Evolutionary conservation across 1,284 basidiomycete species (phyloP).

Genomic region (Rhodotorula sp.): DNA sequence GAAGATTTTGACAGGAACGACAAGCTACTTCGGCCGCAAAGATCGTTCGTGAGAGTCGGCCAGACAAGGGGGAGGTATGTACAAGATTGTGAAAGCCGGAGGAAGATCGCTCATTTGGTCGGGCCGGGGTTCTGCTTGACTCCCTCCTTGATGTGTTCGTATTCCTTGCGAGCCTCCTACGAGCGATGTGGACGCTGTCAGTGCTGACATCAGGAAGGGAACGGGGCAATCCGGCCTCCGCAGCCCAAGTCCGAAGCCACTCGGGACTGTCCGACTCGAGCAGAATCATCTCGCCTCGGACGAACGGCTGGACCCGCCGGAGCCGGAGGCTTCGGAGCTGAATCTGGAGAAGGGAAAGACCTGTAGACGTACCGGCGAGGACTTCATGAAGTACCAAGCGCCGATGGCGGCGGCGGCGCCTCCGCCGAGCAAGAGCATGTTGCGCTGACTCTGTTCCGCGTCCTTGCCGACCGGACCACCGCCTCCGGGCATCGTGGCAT

Average conservation of each 20-base stretch:
- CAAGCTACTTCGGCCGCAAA: too few relatives aligned
- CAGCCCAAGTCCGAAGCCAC: too few relatives aligned
- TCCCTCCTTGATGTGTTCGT: conserved; percentile 8
- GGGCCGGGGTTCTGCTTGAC: not conserved
- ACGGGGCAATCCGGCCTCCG: too few relatives aligned
- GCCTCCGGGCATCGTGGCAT: not conserved
- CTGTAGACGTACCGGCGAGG: not conserved
- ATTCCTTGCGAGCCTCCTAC: conserved; percentile 7
- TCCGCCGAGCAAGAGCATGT: conserved; percentile 2
- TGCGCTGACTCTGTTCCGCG: conserved; percentile 1
- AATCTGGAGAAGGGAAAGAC: not conserved
- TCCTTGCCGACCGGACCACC: not conserved
- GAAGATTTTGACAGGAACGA: too few relatives aligned
- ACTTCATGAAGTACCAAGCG: not conserved
- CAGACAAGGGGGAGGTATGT: not conserved
- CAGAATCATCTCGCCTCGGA: not conserved
- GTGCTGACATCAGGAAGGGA: not conserved
- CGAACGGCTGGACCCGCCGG: not conserved
- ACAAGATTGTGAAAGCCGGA: not conserved
- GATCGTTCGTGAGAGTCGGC: too few relatives aligned
- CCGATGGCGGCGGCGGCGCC: conserved; percentile 1
- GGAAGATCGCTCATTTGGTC: not conserved
- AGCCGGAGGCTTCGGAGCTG: not conserved
- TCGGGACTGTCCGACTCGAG: not conserved
- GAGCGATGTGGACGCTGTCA: not conserved